Base-by-base conservation (phyloP, 2,329 filamentous ascomycete genomes). In the Tolypocladium cylindrosporum region DNA sequence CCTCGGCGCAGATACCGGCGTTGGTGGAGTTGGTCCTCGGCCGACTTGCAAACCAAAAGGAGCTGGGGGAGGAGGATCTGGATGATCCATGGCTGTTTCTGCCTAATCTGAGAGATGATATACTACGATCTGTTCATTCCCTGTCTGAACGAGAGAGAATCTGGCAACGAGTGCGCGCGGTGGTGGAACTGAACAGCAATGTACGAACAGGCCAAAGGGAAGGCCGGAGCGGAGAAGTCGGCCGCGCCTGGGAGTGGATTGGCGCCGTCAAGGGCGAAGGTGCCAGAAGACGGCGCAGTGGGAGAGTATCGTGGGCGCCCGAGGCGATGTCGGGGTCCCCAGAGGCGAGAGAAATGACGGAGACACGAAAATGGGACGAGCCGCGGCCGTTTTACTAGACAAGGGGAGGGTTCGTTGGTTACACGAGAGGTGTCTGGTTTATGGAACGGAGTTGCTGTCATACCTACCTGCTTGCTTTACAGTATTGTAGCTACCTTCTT, bases 171-270 rank as follows among this genome's bases (percentile, higher is more conserved):
- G 94, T 99, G 24, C 83, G 85, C 64, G 83, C 79, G 55, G 88
- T 97, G 56, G 92, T 99, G 1, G 94, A 99, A 73, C 86, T 87
- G 72, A 99, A 99, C 71, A 89, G 90, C 60, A 99, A 99, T 68
- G 88, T 99, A 19, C 83, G 94, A 48, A 90, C 82, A 0, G 78
- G 81, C 74, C 73, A 92, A 81, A 75, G 91, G 77, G 76, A 88
- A 81, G 73, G 87, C 53, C 75, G 78, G 56, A 86, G 79, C 64
- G 85, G 85, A 40, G 85, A 88, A 67, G 80, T 88, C 37, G 83
- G 83, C 36, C 77, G 84, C 36, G 85, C 84, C 1, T 88, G 85
- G 85, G 85, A 88, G 68, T 88, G 85, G 85, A 87, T 88, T 61
- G 85, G 85, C 1, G 81, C 83, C 16, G 74, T 78, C 21, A 71